Percentiles rank a stretch among this genome's conserved stretches.
phyloP scores from a whole-genome alignment of 345 rosid species.

The Physaria fendleri region DNA sequence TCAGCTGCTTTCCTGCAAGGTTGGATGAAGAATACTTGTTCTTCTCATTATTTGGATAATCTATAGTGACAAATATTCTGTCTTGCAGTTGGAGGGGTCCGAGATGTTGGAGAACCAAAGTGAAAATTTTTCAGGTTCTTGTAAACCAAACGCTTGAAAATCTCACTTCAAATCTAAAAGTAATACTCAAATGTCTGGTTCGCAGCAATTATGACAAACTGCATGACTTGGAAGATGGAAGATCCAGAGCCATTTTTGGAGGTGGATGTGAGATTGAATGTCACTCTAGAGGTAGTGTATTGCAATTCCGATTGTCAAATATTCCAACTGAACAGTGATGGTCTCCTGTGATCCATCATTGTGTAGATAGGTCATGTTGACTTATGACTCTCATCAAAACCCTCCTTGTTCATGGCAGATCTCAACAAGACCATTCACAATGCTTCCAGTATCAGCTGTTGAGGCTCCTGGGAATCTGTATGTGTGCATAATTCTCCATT shows the following conservation, averaged over 20 bases:
- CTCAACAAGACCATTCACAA: constrained; percentile 55
- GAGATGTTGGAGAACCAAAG: constrained; percentile 63
- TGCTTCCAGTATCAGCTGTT: constrained; percentile 67
- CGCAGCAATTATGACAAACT: constrained; percentile 71
- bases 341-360: neutral
- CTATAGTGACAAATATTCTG: neutral
- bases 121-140: constrained; percentile 58
- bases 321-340: neutral
- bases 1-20: constrained; percentile 83
- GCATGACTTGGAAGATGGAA: constrained; percentile 57
- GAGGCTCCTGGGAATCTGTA: constrained; percentile 80
- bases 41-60: neutral
- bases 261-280: constrained; percentile 58
- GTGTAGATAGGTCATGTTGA: neutral
- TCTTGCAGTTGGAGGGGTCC: constrained; percentile 68
- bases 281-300: constrained; percentile 57
- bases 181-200: constrained; percentile 8
- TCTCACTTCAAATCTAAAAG: neutral
- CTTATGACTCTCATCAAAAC: neutral
- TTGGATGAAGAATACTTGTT: neutral
- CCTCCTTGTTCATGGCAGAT: constrained; percentile 37
- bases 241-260: constrained; percentile 58
- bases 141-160: neutral
- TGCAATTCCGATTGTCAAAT: neutral
- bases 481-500: constrained; percentile 24